Percentiles rank a stretch among this genome's conserved stretches.
Evolutionary conservation across 2,329 filamentous ascomycete genomes (phyloP).

Genomic region (Xylariaceae sp.): DNA sequence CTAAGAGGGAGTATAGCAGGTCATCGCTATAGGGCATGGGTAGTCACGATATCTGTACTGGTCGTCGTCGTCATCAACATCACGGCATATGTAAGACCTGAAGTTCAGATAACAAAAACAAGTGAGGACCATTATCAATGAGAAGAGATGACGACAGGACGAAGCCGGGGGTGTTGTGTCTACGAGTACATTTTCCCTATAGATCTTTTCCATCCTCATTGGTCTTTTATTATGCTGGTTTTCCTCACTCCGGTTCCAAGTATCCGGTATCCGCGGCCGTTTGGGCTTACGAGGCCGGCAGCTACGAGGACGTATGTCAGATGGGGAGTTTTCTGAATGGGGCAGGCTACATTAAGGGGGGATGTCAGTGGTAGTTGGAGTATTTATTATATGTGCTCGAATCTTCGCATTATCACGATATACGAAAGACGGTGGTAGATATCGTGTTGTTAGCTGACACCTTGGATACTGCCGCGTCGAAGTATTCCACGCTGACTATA

Average conservation of each 20-base stretch:
- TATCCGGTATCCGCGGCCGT: background rate
- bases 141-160: background rate
- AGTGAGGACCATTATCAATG: background rate
- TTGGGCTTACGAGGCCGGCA: no score
- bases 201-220: background rate
- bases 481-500: background rate
- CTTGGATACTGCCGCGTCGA: no score
- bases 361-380: slow-evolving; percentile 8
- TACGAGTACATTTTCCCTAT: no score
- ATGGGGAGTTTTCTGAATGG: slow-evolving; percentile 8
- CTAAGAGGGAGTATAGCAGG: background rate
- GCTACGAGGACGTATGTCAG: background rate
- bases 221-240: background rate
- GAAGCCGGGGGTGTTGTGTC: background rate
- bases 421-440: background rate
- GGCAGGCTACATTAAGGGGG: slow-evolving; percentile 9
- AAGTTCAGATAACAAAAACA: background rate
- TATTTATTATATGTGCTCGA: background rate
- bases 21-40: slow-evolving; percentile 2
- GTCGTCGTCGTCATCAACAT: slow-evolving; percentile 9
- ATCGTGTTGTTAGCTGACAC: background rate
- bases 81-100: slow-evolving; percentile 7
- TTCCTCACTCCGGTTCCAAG: background rate
- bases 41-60: background rate
- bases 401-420: background rate